A percentile compares a stretch with the other conserved stretches of the same genome.
Evolutionary conservation across 2,329 filamentous ascomycete genomes (phyloP).

Genomic region (Sclerotinia minor): DNA sequence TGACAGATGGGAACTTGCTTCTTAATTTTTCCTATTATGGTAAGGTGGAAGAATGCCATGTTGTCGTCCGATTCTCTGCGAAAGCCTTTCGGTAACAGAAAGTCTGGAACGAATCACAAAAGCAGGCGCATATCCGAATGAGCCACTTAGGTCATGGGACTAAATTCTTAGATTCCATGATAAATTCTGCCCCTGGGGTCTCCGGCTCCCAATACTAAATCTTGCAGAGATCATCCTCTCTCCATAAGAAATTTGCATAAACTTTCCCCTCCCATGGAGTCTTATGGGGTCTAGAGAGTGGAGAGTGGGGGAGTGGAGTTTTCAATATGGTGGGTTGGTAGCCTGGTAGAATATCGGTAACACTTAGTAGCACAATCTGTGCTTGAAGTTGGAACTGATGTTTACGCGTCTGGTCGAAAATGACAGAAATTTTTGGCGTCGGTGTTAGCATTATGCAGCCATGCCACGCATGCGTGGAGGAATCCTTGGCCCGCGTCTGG

Average conservation of each 20-base stretch:
- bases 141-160: constrained; percentile 5
- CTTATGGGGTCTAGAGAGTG: constrained; percentile 19
- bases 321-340: constrained; percentile 5
- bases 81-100: not conserved
- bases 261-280: constrained; percentile 14
- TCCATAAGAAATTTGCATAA: constrained; percentile 5
- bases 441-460: not conserved
- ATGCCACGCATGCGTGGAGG: constrained; percentile 1
- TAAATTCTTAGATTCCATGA: not conserved
- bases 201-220: not conserved
- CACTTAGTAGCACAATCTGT: constrained; percentile 6
- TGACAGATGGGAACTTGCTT: not conserved
- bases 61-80: not conserved
- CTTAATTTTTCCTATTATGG: constrained; percentile 16
- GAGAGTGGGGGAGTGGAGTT: constrained; percentile 18
- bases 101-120: constrained; percentile 9
- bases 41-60: constrained; percentile 13
- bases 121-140: not conserved
- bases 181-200: constrained; percentile 10
- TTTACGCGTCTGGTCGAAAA: not conserved
- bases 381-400: not conserved
- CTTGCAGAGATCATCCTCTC: constrained; percentile 15
- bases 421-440: not conserved
- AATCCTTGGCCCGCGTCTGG: constrained; percentile 4
- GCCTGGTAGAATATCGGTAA: constrained; percentile 13